Percentiles rank a stretch among this genome's conserved stretches.
Conservation (phyloP, 2,329 filamentous ascomycete genomes). For the Periconia sp. region DNA sequence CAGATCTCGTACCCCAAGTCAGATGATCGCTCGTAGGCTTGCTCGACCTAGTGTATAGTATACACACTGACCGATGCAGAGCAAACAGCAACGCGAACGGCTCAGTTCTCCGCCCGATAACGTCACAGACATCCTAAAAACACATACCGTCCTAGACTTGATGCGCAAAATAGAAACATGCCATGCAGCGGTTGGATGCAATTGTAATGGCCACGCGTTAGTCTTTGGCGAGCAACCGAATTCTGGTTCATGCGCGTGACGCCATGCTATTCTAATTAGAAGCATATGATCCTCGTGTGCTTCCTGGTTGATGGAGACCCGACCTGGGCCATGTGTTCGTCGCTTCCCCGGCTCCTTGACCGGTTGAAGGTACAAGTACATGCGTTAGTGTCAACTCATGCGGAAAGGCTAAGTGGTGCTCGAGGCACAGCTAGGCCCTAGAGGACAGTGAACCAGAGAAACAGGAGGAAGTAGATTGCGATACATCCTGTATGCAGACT, state of each 20-base stretch:
- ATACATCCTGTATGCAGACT: conserved; percentile 4
- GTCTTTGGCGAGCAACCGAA: not conserved
- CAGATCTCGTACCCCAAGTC: too few relatives aligned
- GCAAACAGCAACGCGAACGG: not conserved
- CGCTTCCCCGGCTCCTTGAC: not conserved
- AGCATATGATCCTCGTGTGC: not conserved
- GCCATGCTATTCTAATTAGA: not conserved
- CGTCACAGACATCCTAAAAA: not conserved
- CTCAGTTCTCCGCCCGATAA: not conserved
- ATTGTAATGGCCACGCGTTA: conserved; percentile 1
- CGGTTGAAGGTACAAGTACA: not conserved
- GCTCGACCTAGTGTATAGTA: too few relatives aligned
- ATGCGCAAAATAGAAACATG: not conserved
- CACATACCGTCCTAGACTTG: not conserved
- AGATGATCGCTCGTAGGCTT: too few relatives aligned
- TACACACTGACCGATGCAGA: not conserved
- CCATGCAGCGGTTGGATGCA: too few relatives aligned
- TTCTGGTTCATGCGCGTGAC: not conserved
- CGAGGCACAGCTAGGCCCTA: not conserved
- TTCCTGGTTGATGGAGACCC: conserved; percentile 1
- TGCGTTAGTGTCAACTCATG: not conserved
- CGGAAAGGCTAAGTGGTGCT: not conserved
- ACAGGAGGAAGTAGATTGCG: too few relatives aligned
- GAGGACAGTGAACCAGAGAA: not conserved
- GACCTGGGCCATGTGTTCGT: conserved; percentile 1